Evolutionary conservation across 192 early-diverging fungal species (phyloP).

Genomic region (Coemansia furcata): DNA sequence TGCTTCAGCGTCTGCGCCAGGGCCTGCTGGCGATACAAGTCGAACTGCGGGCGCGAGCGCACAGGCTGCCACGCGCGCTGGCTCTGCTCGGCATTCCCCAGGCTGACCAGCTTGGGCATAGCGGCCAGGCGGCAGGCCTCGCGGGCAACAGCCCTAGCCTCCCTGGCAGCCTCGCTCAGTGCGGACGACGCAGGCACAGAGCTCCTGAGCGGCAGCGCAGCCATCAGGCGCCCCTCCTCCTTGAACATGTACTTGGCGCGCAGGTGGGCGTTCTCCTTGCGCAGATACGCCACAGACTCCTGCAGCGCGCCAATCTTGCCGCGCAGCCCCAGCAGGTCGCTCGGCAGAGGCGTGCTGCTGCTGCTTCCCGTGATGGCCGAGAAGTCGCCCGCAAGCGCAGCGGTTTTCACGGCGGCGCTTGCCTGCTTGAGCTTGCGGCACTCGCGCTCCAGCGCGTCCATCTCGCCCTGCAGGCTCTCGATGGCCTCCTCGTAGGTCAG

Average conservation of each 20-base stretch:
- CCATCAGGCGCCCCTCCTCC: slow-evolving; percentile 7
- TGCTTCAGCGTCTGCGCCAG: slow-evolving; percentile 43
- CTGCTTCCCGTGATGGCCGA: slow-evolving; percentile 11
- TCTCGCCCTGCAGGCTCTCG: slow-evolving; percentile 64
- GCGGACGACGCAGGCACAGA: neutral
- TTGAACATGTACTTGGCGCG: slow-evolving; percentile 55
- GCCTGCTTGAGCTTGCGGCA: slow-evolving; percentile 57
- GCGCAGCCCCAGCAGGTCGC: slow-evolving; percentile 58
- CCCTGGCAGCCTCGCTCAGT: slow-evolving; percentile 17
- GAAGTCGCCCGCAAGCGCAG: slow-evolving; percentile 6
- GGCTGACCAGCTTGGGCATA: slow-evolving; percentile 32
- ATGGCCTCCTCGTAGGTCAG: slow-evolving; percentile 72
- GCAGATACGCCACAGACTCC: slow-evolving; percentile 70
- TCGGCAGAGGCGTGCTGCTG: slow-evolving; percentile 17
- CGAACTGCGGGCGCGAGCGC: slow-evolving; percentile 37
- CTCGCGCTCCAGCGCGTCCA: slow-evolving; percentile 68
- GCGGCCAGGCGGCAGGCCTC: slow-evolving; percentile 45
- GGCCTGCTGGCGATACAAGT: slow-evolving; percentile 47
- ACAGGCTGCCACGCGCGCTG: slow-evolving; percentile 36
- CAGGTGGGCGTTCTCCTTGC: slow-evolving; percentile 79
- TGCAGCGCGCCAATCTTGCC: slow-evolving; percentile 56
- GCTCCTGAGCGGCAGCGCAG: slow-evolving; percentile 1
- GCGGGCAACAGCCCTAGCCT: slow-evolving; percentile 21
- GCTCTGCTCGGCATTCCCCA: neutral
- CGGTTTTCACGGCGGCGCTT: slow-evolving; percentile 23